These are phyloP conservation scores for Ilyonectria sp. DNA, from an alignment of 2,329 filamentous ascomycete species.

Conservation along the genomic window DNA sequence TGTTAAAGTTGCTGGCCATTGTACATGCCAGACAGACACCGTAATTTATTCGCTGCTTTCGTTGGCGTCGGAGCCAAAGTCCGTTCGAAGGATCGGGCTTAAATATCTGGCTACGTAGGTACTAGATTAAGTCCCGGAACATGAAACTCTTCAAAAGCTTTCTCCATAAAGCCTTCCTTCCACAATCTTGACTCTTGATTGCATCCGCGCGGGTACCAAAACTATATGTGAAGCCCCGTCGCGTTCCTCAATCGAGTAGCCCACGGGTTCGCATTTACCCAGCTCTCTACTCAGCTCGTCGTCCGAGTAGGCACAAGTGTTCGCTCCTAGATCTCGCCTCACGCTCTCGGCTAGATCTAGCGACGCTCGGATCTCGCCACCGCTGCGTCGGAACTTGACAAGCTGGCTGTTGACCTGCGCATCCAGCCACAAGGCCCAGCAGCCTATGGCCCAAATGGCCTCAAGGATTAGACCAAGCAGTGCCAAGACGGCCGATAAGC, in stretches of 20 bases:
- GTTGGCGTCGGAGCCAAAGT: too few species aligned
- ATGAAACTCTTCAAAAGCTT: not conserved
- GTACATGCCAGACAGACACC: too few species aligned
- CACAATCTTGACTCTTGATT: not conserved
- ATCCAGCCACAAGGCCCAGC: constrained; percentile 7
- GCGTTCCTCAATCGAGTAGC: constrained; percentile 1
- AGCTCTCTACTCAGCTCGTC: constrained; percentile 2
- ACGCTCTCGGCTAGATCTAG: constrained; percentile 9
- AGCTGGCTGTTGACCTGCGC: constrained; percentile 12
- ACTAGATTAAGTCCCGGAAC: too few species aligned
- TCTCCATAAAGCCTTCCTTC: not conserved
- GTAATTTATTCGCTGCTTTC: too few species aligned
- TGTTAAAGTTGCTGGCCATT: too few species aligned
- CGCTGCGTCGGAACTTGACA: not conserved
- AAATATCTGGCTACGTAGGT: too few species aligned
- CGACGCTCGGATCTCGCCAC: not conserved
- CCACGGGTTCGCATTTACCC: constrained; percentile 5
- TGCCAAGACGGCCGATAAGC: not conserved
- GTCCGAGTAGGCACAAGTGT: constrained; percentile 11
- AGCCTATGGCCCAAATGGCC: constrained; percentile 1
- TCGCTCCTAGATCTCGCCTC: constrained; percentile 5
- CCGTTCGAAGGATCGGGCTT: too few species aligned
- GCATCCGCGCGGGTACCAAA: not conserved
- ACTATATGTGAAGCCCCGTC: not conserved
- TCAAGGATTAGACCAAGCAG: constrained; percentile 4